Evolutionary conservation across 495 filamentous ascomycete species (phyloP).

Genomic region (Pseudevernia furfuracea): DNA sequence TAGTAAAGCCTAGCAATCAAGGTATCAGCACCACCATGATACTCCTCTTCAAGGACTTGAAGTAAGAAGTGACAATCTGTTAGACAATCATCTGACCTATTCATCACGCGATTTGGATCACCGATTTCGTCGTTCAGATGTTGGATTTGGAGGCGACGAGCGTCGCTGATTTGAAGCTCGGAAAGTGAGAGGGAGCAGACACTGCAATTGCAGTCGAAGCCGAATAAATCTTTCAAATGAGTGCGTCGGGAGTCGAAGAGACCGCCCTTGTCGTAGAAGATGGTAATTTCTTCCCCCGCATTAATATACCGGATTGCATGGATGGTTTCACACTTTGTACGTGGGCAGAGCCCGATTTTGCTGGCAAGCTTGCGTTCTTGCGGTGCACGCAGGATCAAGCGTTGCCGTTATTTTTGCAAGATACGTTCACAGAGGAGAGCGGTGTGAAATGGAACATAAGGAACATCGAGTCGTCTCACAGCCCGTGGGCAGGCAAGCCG

Average conservation of each 20-base stretch:
- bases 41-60: constrained; percentile 13
- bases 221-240: constrained; percentile 32
- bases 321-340: constrained; percentile 26
- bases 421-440: too few relatives aligned
- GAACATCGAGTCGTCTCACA: too few relatives aligned
- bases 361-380: too few relatives aligned
- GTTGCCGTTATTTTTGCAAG: too few relatives aligned
- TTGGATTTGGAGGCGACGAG: constrained; percentile 8
- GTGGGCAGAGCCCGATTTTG: too few relatives aligned
- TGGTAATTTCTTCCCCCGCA: constrained; percentile 37
- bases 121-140: background rate
- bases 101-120: background rate
- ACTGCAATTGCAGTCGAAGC: constrained; percentile 37
- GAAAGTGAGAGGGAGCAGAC: constrained; percentile 29
- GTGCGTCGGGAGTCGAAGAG: constrained; percentile 26
- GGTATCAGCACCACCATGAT: constrained; percentile 26
- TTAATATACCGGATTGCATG: constrained; percentile 36
- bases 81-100: background rate
- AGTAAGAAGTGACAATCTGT: background rate
- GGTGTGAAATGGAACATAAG: too few relatives aligned
- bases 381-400: too few relatives aligned
- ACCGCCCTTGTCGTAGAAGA: constrained; percentile 32
- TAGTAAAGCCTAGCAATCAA: constrained; percentile 32
- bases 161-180: constrained; percentile 30
- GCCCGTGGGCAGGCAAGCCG: too few relatives aligned